Conservation (phyloP, 2,329 filamentous ascomycete genomes). For the Orbilia ellipsospora region DNA sequence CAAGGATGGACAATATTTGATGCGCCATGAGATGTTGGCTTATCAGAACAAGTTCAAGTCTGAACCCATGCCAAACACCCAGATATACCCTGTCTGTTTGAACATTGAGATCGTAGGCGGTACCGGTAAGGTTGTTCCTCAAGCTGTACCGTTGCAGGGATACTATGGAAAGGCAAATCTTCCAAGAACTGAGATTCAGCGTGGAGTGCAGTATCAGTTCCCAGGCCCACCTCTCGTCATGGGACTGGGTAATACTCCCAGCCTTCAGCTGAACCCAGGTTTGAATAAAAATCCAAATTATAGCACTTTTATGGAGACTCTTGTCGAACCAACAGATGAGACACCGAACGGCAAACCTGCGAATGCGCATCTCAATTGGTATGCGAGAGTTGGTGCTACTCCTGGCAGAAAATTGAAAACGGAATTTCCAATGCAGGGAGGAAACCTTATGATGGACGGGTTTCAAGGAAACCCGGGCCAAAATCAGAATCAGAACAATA, state of each 20-base stretch:
- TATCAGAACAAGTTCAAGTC: slow-evolving; percentile 17
- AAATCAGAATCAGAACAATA: background rate
- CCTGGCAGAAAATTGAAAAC: background rate
- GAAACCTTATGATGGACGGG: background rate
- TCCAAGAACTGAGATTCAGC: slow-evolving; percentile 14
- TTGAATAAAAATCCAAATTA: slow-evolving; percentile 27
- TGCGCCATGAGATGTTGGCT: slow-evolving; percentile 27
- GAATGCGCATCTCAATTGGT: slow-evolving; percentile 15
- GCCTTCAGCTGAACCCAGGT: slow-evolving; percentile 16
- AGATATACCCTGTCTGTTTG: slow-evolving; percentile 16
- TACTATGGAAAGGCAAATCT: slow-evolving; percentile 11
- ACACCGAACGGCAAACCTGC: background rate
- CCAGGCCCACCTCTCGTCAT: slow-evolving; percentile 21
- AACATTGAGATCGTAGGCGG: slow-evolving; percentile 17
- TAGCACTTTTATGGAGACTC: slow-evolving; percentile 4
- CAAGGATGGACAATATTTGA: slow-evolving; percentile 27
- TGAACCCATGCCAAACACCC: slow-evolving; percentile 6
- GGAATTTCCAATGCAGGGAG: background rate
- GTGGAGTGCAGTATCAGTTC: slow-evolving; percentile 11
- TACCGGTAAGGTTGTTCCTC: slow-evolving; percentile 18
- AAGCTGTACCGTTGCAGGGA: slow-evolving; percentile 20
- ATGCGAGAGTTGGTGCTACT: background rate
- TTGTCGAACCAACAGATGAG: slow-evolving; percentile 15
- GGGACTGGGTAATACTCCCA: slow-evolving; percentile 26
- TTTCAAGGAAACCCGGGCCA: background rate